Conservation (phyloP, 1,139 yeast genomes). For the Entelexis sorbosivorans region DNA sequence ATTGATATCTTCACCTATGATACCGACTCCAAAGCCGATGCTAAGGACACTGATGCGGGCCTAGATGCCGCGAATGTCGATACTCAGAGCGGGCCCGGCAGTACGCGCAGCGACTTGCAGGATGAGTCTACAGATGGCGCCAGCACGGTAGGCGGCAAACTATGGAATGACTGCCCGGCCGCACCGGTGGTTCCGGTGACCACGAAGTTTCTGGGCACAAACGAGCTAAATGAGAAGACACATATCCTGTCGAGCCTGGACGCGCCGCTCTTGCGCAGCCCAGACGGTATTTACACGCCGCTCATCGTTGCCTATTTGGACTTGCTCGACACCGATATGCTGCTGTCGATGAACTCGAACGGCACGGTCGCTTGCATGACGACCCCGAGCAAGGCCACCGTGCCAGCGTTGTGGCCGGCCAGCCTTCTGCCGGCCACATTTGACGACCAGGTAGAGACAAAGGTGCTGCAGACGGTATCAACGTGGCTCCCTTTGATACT, state of each 20-base stretch:
- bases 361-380: not conserved
- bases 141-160: not conserved
- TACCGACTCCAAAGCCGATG: not conserved
- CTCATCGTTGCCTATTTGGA: not conserved
- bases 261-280: constrained; percentile 1
- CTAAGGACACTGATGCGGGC: not conserved
- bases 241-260: not conserved
- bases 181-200: not conserved
- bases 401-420: not conserved
- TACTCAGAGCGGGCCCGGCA: no score
- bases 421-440: not conserved
- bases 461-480: not conserved
- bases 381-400: not conserved
- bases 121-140: not conserved
- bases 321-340: not conserved
- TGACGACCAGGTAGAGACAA: not conserved
- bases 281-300: not conserved
- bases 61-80: no score
- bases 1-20: not conserved
- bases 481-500: not conserved
- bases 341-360: not conserved
- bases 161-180: not conserved
- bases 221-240: not conserved
- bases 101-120: no score
- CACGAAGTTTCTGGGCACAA: not conserved